A percentile compares a stretch with the other conserved stretches of the same genome.
phyloP scores from a whole-genome alignment of 2,329 filamentous ascomycete genomes.

The Sclerotinia borealis region DNA sequence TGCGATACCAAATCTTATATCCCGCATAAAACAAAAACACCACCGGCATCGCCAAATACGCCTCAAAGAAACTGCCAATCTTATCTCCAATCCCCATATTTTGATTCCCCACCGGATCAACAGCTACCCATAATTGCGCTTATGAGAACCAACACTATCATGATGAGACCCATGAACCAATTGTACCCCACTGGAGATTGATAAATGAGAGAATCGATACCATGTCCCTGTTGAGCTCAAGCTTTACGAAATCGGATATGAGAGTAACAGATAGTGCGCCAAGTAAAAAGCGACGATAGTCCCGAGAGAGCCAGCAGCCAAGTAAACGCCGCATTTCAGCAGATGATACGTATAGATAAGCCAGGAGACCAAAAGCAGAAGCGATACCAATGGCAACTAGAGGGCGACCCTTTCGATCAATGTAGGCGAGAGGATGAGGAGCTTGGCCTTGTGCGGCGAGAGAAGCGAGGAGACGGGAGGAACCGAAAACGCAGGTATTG shows the following conservation, averaged over 20 bases:
- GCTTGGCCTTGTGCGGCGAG: constrained; percentile 85
- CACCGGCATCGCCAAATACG: constrained; percentile 64
- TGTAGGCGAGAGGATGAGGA: constrained; percentile 69
- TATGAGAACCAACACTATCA: constrained; percentile 42
- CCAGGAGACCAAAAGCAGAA: constrained; percentile 62
- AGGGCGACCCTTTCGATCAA: constrained; percentile 76
- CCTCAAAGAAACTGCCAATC: constrained; percentile 65
- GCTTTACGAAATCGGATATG: constrained; percentile 86
- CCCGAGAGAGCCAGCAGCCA: constrained; percentile 76
- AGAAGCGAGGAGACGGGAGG: constrained; percentile 81
- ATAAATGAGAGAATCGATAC: constrained; percentile 58
- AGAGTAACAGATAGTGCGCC: constrained; percentile 75
- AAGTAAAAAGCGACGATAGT: constrained; percentile 70
- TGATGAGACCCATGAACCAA: constrained; percentile 53
- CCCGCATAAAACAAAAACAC: constrained; percentile 60
- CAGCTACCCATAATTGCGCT: constrained; percentile 70
- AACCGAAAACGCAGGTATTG: constrained; percentile 87
- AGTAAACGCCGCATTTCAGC: constrained; percentile 54
- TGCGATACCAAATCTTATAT: constrained; percentile 75
- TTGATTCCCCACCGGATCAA: constrained; percentile 57
- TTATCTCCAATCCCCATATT: constrained; percentile 39
- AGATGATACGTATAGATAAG: constrained; percentile 64
- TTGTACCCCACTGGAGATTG: constrained; percentile 53
- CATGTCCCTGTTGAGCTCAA: constrained; percentile 60
- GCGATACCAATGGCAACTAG: constrained; percentile 65